Percentiles rank a stretch among this genome's conserved stretches.
phyloP scores from a whole-genome alignment of 2,329 filamentous ascomycete species.

The Neofusicoccum kwambonambiense region DNA sequence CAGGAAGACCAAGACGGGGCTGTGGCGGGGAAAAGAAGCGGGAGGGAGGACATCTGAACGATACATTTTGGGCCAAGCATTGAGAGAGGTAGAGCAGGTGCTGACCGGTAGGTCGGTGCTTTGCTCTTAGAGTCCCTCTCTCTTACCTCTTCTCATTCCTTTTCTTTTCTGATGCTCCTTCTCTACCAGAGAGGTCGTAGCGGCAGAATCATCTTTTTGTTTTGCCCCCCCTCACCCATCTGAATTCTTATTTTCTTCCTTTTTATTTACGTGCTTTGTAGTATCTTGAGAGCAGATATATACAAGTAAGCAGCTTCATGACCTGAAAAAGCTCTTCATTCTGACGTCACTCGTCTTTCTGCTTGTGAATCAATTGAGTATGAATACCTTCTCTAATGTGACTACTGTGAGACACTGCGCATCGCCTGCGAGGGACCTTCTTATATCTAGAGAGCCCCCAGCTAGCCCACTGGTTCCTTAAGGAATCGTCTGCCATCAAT shows the following conservation, averaged over 20 bases:
- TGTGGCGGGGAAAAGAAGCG: not conserved
- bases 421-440: no score
- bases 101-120: no score
- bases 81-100: no score
- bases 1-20: not conserved
- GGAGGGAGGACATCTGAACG: not conserved
- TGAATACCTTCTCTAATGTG: no score
- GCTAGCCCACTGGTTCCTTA: no score
- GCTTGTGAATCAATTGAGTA: no score
- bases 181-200: not conserved
- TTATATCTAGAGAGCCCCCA: no score
- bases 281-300: not conserved
- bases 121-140: not conserved
- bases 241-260: not conserved
- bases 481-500: no score
- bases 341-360: not conserved
- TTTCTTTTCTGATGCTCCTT: not conserved
- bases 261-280: not conserved
- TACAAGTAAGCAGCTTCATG: conserved; percentile 10
- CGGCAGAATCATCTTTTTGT: not conserved
- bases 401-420: no score
- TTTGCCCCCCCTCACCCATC: not conserved
- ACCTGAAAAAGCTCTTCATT: not conserved
- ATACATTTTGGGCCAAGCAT: not conserved
- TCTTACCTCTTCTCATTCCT: not conserved